Conservation (phyloP, 768 basidiomycete genomes). For the Lactarius hatsudake region DNA sequence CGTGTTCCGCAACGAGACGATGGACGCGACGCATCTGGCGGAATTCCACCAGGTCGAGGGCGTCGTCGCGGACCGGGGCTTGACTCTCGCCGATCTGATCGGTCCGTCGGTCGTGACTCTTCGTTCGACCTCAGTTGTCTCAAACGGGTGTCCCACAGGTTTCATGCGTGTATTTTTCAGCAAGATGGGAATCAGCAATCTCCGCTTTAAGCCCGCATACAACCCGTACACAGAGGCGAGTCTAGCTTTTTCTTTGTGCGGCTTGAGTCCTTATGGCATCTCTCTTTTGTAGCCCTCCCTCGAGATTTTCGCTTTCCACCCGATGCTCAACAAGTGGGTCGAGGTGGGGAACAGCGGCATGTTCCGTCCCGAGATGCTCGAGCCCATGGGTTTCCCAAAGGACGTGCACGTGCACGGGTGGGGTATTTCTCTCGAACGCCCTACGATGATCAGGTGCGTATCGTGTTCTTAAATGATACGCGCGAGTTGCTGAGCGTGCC, state of each 20-base stretch:
- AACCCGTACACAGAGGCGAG: slow-evolving; percentile 96
- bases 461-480: not conserved
- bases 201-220: slow-evolving; percentile 98
- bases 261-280: no score
- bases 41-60: slow-evolving; percentile 99
- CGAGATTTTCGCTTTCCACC: slow-evolving; percentile 98
- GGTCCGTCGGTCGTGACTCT: slow-evolving; percentile 47
- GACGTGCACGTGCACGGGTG: slow-evolving; percentile 97
- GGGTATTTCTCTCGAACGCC: slow-evolving; percentile 92
- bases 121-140: not conserved
- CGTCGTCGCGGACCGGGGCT: slow-evolving; percentile 89
- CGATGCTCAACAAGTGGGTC: slow-evolving; percentile 90
- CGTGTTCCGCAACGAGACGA: slow-evolving; percentile 98
- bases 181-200: slow-evolving; percentile 93
- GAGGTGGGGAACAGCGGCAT: slow-evolving; percentile 99
- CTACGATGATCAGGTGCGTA: slow-evolving; percentile 95
- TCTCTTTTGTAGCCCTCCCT: slow-evolving; percentile 62
- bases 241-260: not conserved
- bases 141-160: slow-evolving; percentile 43
- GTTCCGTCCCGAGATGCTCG: slow-evolving; percentile 99
- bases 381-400: slow-evolving; percentile 97
- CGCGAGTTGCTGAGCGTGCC: not conserved
- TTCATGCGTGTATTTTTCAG: slow-evolving; percentile 99
- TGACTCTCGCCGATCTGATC: slow-evolving; percentile 94
- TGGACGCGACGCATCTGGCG: slow-evolving; percentile 97